Conservation (phyloP, 768 basidiomycete species). For the Austroboletus eburneus region DNA sequence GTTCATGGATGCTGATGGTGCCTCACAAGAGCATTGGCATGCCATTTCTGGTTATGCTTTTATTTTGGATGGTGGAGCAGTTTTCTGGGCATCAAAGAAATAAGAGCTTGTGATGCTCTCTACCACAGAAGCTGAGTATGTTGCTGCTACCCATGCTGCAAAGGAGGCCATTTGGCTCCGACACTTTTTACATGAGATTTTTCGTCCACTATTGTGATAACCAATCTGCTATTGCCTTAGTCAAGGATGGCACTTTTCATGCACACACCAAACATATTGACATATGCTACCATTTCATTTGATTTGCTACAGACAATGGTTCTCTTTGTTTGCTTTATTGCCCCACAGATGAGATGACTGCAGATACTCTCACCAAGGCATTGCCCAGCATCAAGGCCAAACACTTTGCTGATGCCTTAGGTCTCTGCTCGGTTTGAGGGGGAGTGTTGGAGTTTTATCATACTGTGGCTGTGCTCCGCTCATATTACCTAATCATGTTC, state of each 20-base stretch:
- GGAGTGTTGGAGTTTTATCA: conserved; percentile 2
- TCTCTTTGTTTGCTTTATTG: background rate
- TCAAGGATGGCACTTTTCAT: background rate
- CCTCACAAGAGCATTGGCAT: background rate
- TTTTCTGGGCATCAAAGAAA: background rate
- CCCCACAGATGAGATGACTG: background rate
- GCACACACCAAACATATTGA: background rate
- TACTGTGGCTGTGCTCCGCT: too few relatives aligned
- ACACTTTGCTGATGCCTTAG: background rate
- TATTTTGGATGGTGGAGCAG: background rate
- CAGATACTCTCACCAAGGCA: conserved; percentile 1
- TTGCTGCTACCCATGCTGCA: background rate
- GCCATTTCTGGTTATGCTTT: background rate
- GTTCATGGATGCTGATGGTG: background rate
- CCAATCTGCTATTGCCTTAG: background rate
- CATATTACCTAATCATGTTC: too few relatives aligned
- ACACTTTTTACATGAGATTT: background rate
- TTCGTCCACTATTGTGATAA: background rate
- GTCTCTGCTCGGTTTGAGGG: background rate
- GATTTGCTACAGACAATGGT: background rate
- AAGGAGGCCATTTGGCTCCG: background rate
- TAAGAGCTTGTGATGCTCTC: background rate
- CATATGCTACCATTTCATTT: conserved; percentile 1
- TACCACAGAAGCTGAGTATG: background rate
- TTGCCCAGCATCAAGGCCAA: background rate